Evolutionary conservation across 805 yeast species (phyloP), one percentile per base, ranked within the genome.

Genomic region (Monosporozyma aerobia): DNA sequence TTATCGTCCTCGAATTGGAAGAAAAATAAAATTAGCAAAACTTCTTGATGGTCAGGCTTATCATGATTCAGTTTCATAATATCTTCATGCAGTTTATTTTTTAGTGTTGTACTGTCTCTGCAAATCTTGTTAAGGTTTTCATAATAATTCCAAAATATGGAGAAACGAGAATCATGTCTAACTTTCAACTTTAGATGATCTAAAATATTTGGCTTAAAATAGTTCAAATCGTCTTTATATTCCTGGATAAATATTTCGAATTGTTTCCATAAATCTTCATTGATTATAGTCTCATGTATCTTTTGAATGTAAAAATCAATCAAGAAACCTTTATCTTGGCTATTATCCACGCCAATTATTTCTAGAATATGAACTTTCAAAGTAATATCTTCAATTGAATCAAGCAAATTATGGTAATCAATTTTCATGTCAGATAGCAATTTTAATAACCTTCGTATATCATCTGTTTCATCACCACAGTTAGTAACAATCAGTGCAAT

Each of bases 321-420:
- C 35, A 67, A 49, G 51, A 64, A 66, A 32, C 56, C 56, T 33
- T 51, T 58, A 47, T 67, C 69, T n/a, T 54, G 47, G 11, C 49
- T 32, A 37, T 57, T 55, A 16, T 51, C 43, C 0, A 59, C 49
- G 1, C 67, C 65, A 7, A 65, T 46, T 27, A 55, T 50, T 54
- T 67, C 69, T 4, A 66, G 51, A 7, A 66, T 44, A 1, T 53
- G 37, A 1, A 67, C 66, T 48, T 63, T 66, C 7, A 59, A 53
- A 5, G 41, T 48, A 19, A 60, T 47, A 13, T 39, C 35, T 13
- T 48, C 53, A 5, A 57, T 43, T 27, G 51, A 58, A 14, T 53
- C 16, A 2, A 64, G 41, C 6, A 67, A 51, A 1, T 52, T 54
- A 33, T 58, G 53, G 11, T 52, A 47, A 30, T 57, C 56, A 1